These are phyloP conservation scores for Rhodotorula taiwanensis DNA, from an alignment of 768 basidiomycete species.

Conservation along the genomic window DNA sequence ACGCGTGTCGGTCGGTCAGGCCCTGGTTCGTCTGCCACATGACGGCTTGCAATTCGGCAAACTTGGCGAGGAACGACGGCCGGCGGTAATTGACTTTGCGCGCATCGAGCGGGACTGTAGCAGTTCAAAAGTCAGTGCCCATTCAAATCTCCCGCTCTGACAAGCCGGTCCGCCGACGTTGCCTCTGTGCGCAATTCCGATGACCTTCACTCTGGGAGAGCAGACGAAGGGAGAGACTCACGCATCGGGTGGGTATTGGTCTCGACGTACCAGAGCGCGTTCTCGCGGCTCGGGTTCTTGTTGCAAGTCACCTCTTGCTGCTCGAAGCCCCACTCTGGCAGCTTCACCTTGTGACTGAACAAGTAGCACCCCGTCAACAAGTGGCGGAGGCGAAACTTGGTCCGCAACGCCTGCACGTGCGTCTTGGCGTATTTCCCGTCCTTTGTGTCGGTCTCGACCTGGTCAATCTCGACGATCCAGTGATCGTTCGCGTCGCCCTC, in stretches of 20 bases:
- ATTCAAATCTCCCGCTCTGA: too few relatives aligned
- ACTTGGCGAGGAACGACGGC: constrained; percentile 86
- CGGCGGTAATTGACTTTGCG: constrained; percentile 78
- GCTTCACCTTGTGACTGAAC: constrained; percentile 95
- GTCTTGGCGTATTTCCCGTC: constrained; percentile 60
- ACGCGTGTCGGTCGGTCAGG: constrained; percentile 86
- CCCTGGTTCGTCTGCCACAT: constrained; percentile 89
- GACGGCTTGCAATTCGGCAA: constrained; percentile 80
- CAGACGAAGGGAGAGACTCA: too few relatives aligned
- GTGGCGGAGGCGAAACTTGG: constrained; percentile 75
- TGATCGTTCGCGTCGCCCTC: constrained; percentile 88
- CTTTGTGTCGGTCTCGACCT: constrained; percentile 49
- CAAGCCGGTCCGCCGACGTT: too few relatives aligned
- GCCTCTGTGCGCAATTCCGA: too few relatives aligned
- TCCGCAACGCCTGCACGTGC: constrained; percentile 69
- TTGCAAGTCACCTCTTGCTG: constrained; percentile 99
- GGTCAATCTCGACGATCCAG: constrained; percentile 66
- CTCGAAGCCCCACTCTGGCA: constrained; percentile 95
- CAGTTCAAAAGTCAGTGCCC: too few relatives aligned
- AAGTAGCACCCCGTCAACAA: constrained; percentile 86
- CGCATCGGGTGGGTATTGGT: constrained; percentile 66
- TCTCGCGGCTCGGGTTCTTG: constrained; percentile 82
- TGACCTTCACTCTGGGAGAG: too few relatives aligned
- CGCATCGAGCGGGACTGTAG: constrained; percentile 68
- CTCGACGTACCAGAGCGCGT: constrained; percentile 92